Evolutionary conservation across 2,329 filamentous ascomycete genomes (phyloP), one percentile per base, ranked within the genome.

Genomic region (Hymenoscyphus fraxineus): DNA sequence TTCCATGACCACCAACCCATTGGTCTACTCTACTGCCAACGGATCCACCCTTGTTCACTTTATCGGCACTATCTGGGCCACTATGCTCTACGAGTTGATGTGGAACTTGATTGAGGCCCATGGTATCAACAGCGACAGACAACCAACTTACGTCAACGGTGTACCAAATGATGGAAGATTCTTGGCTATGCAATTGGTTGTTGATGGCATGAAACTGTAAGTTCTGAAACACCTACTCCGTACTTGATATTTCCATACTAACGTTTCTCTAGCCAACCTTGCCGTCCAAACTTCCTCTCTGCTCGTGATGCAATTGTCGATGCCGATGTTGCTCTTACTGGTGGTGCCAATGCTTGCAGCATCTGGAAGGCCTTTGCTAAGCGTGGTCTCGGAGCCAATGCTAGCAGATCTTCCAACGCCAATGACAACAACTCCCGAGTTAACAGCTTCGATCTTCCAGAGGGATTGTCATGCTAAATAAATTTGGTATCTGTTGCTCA

Each of bases 41-140:
- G 61, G 66, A 0, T 68, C 78, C 64, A 73, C 59, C 4, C 69
- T 70, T 1, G 79, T 82, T 1, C 83, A 86, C 72, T 71, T 75
- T 16, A 78, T 84, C 47, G 83, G 83, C 38, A 81, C 79, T 39
- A 76, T 82, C 64, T 85, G 83, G 82, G 80, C 80, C 2, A 80
- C 77, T 0, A 80, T 80, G 54, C 76, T 86, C 4, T 85, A 85
- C 72, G 83, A 86, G 69, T 77, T 85, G 13, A 73, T 85, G 64
- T 86, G 84, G 83, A 84, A 83, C 73, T 70, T 86, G 51, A 82
- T 85, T 64, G 83, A 83, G 60, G 82, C 81, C 74, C 74, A 83
- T 66, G 83, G 83, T 62, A 82, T 82, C 75, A 83, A 79, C 51
- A 76, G 79, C 56, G 75, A 65, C 0, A 73, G 73, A 12, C 68